Evolutionary conservation across 2,329 filamentous ascomycete species (phyloP).

Genomic region (Verticillium isaacii): DNA sequence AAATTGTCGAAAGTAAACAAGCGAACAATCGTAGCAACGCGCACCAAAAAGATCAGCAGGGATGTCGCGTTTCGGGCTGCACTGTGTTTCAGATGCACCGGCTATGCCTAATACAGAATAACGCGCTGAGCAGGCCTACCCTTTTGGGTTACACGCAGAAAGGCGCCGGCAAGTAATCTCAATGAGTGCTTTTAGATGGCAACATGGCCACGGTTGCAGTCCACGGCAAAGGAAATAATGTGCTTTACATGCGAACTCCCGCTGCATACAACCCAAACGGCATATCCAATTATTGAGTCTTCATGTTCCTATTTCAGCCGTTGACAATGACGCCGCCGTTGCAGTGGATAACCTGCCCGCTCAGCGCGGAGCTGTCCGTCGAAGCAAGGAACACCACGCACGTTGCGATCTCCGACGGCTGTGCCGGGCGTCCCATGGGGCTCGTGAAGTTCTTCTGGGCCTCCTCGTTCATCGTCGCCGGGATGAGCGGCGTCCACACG

Average conservation of each 20-base stretch:
- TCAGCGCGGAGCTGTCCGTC: conserved; percentile 67
- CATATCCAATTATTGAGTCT: background rate
- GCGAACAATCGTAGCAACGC: background rate
- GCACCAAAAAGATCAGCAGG: background rate
- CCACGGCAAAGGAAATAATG: background rate
- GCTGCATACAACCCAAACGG: background rate
- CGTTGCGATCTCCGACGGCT: conserved; percentile 77
- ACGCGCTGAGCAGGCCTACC: background rate
- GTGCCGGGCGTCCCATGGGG: conserved; percentile 72
- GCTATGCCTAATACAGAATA: background rate
- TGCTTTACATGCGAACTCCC: background rate
- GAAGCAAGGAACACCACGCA: conserved; percentile 79
- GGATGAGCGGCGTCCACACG: conserved; percentile 74
- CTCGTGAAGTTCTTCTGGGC: conserved; percentile 68
- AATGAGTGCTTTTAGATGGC: background rate
- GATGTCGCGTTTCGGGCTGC: conserved; percentile 1
- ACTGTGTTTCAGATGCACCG: background rate
- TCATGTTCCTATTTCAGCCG: conserved; percentile 25
- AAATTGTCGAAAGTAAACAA: background rate
- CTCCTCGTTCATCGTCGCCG: conserved; percentile 64
- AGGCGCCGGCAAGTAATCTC: background rate
- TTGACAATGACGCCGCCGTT: conserved; percentile 46
- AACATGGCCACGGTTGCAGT: background rate
- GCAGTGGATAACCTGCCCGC: conserved; percentile 61
- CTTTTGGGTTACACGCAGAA: background rate